A percentile compares a stretch with the other conserved stretches of the same genome.
Evolutionary conservation across 345 rosid genomes (phyloP).

Genomic region (Schrenkiella parvula): DNA sequence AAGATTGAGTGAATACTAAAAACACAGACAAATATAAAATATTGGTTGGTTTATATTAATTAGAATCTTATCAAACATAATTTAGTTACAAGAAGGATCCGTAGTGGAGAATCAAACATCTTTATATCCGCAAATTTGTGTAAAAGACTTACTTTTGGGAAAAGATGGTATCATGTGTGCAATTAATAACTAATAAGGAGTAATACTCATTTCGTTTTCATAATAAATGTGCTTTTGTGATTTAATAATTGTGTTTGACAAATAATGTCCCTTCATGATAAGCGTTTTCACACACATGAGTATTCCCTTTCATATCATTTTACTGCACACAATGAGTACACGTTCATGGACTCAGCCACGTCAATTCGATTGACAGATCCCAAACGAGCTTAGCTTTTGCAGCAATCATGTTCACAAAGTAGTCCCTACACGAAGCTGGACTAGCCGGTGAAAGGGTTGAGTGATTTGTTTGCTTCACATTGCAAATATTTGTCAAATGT

Average conservation of each 20-base stretch:
- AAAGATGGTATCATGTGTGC: not conserved
- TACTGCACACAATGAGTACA: not conserved
- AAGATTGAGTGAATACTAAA: not conserved
- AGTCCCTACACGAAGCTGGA: not conserved
- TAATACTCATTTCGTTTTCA: not conserved
- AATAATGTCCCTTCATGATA: not conserved
- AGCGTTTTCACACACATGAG: not conserved
- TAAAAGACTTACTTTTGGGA: not conserved
- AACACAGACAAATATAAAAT: not conserved
- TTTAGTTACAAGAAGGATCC: not conserved
- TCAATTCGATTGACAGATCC: not conserved
- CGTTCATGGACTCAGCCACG: not conserved
- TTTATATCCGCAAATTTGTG: conserved; percentile 2
- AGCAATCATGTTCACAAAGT: not conserved
- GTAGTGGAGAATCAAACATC: conserved; percentile 23
- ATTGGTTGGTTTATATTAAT: not conserved
- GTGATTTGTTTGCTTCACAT: not conserved
- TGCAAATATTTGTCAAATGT: too few species aligned
- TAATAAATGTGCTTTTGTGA: not conserved
- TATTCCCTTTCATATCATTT: not conserved
- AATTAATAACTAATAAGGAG: not conserved
- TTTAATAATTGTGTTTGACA: not conserved
- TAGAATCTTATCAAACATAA: not conserved
- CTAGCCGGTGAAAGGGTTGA: not conserved
- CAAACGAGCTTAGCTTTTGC: not conserved